phyloP scores from a whole-genome alignment of 192 early-diverging fungal species.

The Physocladia obscura region DNA sequence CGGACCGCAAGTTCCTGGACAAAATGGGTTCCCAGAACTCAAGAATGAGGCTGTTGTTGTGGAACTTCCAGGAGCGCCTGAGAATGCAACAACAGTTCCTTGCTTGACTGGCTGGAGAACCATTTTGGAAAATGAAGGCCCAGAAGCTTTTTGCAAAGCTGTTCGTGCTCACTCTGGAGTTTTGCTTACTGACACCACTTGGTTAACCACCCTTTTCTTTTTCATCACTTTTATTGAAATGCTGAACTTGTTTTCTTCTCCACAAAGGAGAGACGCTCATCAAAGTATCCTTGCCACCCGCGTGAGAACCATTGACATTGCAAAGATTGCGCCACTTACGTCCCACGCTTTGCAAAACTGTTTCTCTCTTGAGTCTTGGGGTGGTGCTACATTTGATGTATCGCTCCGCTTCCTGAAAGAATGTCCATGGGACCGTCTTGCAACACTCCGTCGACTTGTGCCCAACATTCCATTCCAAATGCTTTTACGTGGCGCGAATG shows the following conservation, averaged over 20 bases:
- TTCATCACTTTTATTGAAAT: slow-evolving; percentile 17
- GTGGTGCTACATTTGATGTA: slow-evolving; percentile 97
- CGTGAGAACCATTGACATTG: slow-evolving; percentile 91
- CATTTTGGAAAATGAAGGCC: slow-evolving; percentile 79
- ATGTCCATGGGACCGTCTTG: slow-evolving; percentile 94
- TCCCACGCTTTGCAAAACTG: slow-evolving; percentile 83
- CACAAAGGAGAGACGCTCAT: slow-evolving; percentile 73
- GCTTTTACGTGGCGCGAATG: slow-evolving; percentile 96
- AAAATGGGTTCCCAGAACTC: slow-evolving; percentile 60
- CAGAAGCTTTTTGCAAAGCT: slow-evolving; percentile 88
- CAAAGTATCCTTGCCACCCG: slow-evolving; percentile 94
- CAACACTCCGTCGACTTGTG: slow-evolving; percentile 76
- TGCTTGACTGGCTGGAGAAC: slow-evolving; percentile 84
- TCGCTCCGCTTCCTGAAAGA: slow-evolving; percentile 94
- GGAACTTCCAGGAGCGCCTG: slow-evolving; percentile 45
- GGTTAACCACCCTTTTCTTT: slow-evolving; percentile 41
- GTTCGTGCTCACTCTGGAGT: slow-evolving; percentile 83
- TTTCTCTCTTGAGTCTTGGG: slow-evolving; percentile 96
- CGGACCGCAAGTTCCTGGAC: slow-evolving; percentile 88
- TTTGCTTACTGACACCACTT: slow-evolving; percentile 95
- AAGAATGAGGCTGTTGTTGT: slow-evolving; percentile 66
- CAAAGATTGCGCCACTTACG: slow-evolving; percentile 83
- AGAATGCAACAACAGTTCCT: slow-evolving; percentile 41
- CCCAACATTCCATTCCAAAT: slow-evolving; percentile 99
- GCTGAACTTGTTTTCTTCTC: not conserved